Conservation (phyloP, 2,329 filamentous ascomycete species). For the Endothia cerciana region DNA sequence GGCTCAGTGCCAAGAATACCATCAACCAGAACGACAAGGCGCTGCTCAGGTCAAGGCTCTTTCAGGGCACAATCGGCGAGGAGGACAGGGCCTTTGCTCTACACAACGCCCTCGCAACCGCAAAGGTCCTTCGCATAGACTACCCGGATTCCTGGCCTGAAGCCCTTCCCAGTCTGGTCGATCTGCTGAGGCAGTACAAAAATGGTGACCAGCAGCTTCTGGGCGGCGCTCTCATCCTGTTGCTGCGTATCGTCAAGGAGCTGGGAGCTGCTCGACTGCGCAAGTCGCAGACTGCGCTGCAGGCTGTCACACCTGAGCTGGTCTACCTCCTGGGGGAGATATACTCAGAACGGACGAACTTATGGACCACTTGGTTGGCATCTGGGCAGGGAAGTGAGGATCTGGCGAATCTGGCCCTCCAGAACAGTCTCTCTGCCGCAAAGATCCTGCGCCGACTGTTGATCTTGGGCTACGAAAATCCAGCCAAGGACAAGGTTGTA, state of each 20-base stretch:
- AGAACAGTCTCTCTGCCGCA: conserved; percentile 77
- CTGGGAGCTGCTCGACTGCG: conserved; percentile 78
- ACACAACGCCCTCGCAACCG: conserved; percentile 85
- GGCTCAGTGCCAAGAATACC: conserved; percentile 63
- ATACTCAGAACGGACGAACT: conserved; percentile 73
- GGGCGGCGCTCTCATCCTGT: conserved; percentile 71
- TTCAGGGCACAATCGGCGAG: conserved; percentile 79
- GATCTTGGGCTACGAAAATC: conserved; percentile 80
- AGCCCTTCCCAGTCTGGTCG: conserved; percentile 62
- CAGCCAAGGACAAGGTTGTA: conserved; percentile 77
- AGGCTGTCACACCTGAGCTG: conserved; percentile 79
- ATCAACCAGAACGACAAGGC: conserved; percentile 76
- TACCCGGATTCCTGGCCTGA: conserved; percentile 85
- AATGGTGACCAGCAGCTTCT: conserved; percentile 68
- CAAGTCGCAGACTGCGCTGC: conserved; percentile 74
- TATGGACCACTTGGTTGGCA: conserved; percentile 68
- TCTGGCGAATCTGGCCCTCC: conserved; percentile 65
- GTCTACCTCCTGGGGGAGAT: conserved; percentile 79
- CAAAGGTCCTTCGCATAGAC: conserved; percentile 88
- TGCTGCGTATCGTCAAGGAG: conserved; percentile 90
- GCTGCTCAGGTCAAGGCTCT: conserved; percentile 72
- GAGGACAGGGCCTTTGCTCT: conserved; percentile 75
- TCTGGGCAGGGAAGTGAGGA: conserved; percentile 62
- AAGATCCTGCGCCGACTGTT: conserved; percentile 81
- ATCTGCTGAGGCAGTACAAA: conserved; percentile 63